phyloP scores from a whole-genome alignment of 495 filamentous ascomycete species.

The Penicillium riverlandense region DNA sequence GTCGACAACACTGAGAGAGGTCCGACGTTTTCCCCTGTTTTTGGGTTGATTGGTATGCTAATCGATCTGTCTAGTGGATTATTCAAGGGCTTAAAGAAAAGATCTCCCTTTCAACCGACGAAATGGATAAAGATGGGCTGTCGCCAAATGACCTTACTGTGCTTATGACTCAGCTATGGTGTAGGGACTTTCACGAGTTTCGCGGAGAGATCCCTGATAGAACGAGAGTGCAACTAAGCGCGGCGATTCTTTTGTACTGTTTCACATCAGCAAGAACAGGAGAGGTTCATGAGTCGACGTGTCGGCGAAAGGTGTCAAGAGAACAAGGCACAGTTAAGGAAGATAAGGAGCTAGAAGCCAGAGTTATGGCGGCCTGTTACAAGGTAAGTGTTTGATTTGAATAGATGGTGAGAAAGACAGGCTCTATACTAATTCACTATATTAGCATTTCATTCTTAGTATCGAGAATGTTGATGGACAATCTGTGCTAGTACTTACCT shows the following conservation, averaged over 20 bases:
- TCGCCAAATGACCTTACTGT: conserved; percentile 7
- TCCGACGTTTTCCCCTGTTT: not conserved
- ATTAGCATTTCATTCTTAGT: conserved; percentile 7
- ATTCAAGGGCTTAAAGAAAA: not conserved
- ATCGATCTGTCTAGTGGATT: conserved; percentile 1
- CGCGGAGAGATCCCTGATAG: not conserved
- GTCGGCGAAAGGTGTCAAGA: not conserved
- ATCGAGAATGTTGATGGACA: conserved; percentile 5
- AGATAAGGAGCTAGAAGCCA: not conserved
- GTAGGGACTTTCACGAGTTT: conserved; percentile 3
- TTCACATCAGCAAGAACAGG: conserved; percentile 4
- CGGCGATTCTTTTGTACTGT: conserved; percentile 7
- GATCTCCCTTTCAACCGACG: not conserved
- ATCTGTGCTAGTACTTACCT: conserved; percentile 6
- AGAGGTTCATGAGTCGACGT: conserved; percentile 6
- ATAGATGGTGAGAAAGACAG: too few species aligned
- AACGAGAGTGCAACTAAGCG: conserved; percentile 2
- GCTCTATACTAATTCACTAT: not conserved
- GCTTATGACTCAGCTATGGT: conserved; percentile 7
- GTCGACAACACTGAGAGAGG: not conserved
- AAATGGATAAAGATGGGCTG: conserved; percentile 6
- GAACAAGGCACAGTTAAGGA: not conserved
- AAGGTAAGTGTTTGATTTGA: too few species aligned
- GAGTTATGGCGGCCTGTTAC: too few species aligned
- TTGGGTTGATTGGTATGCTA: not conserved